A percentile compares a stretch with the other conserved stretches of the same genome.
These are phyloP conservation scores for Scheffersomyces lignicola DNA, from an alignment of 1,139 yeast genomes.

Conservation along the genomic window DNA sequence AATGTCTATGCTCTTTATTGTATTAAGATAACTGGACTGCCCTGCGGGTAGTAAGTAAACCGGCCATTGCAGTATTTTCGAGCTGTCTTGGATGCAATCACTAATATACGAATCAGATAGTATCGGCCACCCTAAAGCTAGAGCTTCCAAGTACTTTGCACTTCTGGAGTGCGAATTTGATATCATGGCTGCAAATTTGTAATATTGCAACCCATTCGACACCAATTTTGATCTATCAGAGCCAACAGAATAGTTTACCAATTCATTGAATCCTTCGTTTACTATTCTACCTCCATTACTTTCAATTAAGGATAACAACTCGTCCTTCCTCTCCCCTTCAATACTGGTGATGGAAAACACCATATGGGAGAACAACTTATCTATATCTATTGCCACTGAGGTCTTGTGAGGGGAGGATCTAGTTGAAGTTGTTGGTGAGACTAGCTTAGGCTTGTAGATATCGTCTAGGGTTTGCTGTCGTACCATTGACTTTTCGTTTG, in stretches of 20 bases:
- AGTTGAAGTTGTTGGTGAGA: not conserved
- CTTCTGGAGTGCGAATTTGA: slow-evolving; percentile 62
- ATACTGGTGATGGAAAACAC: slow-evolving; percentile 41
- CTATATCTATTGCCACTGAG: not conserved
- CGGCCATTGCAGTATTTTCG: slow-evolving; percentile 39
- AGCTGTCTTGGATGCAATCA: slow-evolving; percentile 43
- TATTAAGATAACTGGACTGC: slow-evolving; percentile 38
- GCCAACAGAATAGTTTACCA: slow-evolving; percentile 16
- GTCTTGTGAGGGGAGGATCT: not conserved
- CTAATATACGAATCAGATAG: slow-evolving; percentile 59
- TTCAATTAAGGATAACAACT: slow-evolving; percentile 35
- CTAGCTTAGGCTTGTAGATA: slow-evolving; percentile 1
- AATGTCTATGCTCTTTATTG: slow-evolving; percentile 43
- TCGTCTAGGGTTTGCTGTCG: not conserved
- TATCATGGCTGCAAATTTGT: slow-evolving; percentile 64
- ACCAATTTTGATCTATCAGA: slow-evolving; percentile 17
- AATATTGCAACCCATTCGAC: slow-evolving; percentile 17
- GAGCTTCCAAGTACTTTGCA: slow-evolving; percentile 75
- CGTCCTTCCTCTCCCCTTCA: slow-evolving; percentile 36
- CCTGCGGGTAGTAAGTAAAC: slow-evolving; percentile 76
- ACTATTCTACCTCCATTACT: slow-evolving; percentile 55
- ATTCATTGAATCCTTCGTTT: slow-evolving; percentile 46
- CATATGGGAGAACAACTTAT: slow-evolving; percentile 19
- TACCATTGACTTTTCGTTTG: not conserved
- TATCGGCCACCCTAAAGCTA: slow-evolving; percentile 92